Conservation (phyloP, 106 monocot genomes). For the Allium fistulosum region DNA sequence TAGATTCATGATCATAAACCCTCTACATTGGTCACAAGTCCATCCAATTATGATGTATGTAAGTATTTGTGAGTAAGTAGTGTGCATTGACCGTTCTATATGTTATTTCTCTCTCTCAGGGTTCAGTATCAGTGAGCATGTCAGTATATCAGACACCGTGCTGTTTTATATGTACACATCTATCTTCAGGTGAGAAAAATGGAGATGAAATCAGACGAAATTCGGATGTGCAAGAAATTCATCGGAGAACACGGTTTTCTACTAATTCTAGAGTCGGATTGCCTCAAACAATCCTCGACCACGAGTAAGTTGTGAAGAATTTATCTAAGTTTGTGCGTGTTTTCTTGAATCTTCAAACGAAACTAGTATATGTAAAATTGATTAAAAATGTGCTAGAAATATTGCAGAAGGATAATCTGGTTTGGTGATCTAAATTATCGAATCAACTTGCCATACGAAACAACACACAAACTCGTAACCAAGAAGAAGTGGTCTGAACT, state of each 20-base stretch:
- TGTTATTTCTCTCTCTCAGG: slow-evolving; percentile 31
- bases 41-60: too few relatives aligned
- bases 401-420: slow-evolving; percentile 85
- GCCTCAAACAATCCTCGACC: slow-evolving; percentile 68
- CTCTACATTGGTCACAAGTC: not conserved
- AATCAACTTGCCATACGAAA: slow-evolving; percentile 64
- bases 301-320: slow-evolving; percentile 55
- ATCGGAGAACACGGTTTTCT: slow-evolving; percentile 60
- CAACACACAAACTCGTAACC: slow-evolving; percentile 58
- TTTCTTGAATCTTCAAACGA: not conserved
- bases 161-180: slow-evolving; percentile 80
- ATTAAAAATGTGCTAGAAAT: not conserved
- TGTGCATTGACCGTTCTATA: not conserved
- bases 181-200: slow-evolving; percentile 73
- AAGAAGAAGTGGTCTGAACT: slow-evolving; percentile 50
- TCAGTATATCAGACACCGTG: slow-evolving; percentile 83
- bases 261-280: slow-evolving; percentile 20
- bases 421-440: slow-evolving; percentile 96
- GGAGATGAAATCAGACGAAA: slow-evolving; percentile 67
- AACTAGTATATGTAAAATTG: not conserved
- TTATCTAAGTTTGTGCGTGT: not conserved
- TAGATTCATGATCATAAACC: not conserved
- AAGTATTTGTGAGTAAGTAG: not conserved
- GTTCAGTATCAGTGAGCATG: slow-evolving; percentile 90
- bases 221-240: slow-evolving; percentile 83